Percentiles rank a stretch among this genome's conserved stretches.
Evolutionary conservation across 202 grass and related monocot species (phyloP).

Genomic region (Schoenoplectus triqueter): DNA sequence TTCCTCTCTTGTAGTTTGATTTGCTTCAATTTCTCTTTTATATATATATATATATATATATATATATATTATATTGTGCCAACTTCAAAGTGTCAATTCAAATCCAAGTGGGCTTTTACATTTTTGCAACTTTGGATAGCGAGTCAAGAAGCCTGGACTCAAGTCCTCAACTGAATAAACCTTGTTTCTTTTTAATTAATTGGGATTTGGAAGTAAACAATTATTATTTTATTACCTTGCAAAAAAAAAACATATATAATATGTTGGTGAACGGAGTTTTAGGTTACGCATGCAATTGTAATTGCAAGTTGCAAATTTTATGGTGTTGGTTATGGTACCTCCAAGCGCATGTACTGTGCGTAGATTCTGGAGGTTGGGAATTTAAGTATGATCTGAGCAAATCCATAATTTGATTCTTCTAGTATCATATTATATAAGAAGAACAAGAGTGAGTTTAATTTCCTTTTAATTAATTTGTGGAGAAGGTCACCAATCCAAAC

Average conservation of each 20-base stretch:
- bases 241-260: background rate
- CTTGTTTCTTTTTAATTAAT: background rate
- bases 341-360: background rate
- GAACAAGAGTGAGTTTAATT: background rate
- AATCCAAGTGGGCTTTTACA: conserved; percentile 12
- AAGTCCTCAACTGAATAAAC: background rate
- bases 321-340: background rate
- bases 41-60: background rate
- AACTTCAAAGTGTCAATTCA: conserved; percentile 16
- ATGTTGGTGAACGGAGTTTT: conserved; percentile 2
- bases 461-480: background rate
- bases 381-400: background rate
- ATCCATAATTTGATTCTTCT: conserved; percentile 12
- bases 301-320: background rate
- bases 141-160: background rate
- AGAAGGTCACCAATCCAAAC: conserved; percentile 3
- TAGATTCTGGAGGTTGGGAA: background rate
- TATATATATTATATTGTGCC: no score
- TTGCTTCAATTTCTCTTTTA: background rate
- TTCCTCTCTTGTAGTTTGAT: background rate
- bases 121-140: conserved; percentile 1
- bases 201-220: background rate
- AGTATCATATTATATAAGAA: background rate
- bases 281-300: background rate
- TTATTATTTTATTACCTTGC: background rate